phyloP scores from a whole-genome alignment of 495 filamentous ascomycete species.

The Letharia columbiana region DNA sequence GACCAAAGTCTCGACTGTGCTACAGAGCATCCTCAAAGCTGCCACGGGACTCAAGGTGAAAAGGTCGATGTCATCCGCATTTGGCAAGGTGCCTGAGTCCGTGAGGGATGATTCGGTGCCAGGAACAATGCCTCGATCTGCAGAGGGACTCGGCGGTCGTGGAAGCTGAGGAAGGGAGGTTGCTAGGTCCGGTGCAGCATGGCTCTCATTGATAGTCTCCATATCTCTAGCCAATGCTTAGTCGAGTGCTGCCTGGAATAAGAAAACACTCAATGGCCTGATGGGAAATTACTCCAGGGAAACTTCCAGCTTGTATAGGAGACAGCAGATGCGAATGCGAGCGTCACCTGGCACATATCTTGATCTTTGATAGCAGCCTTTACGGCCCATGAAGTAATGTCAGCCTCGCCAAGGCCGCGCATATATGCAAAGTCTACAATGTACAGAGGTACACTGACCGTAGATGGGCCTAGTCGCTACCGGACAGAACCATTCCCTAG shows the following conservation, averaged over 20 bases:
- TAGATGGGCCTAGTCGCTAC: not conserved
- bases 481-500: not conserved
- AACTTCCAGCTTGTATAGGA: not conserved
- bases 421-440: not conserved
- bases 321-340: not conserved
- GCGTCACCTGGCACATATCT: not conserved
- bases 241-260: not conserved
- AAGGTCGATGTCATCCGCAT: constrained; percentile 44
- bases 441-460: not conserved
- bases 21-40: constrained; percentile 71
- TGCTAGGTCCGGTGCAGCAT: not conserved
- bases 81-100: constrained; percentile 17
- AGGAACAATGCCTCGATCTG: constrained; percentile 23
- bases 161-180: constrained; percentile 19
- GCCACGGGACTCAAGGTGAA: constrained; percentile 62
- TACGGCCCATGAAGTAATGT: not conserved
- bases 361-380: not conserved
- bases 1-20: constrained; percentile 64
- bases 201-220: constrained; percentile 5
- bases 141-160: constrained; percentile 27
- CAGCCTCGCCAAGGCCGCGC: not conserved
- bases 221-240: not conserved
- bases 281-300: not conserved
- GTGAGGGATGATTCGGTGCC: constrained; percentile 16
- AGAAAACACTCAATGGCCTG: not conserved